Percentiles rank a stretch among this genome's conserved stretches.
These are phyloP conservation scores for Aspergillus luchuensis DNA, from an alignment of 2,329 filamentous ascomycete species.

Conservation along the genomic window DNA sequence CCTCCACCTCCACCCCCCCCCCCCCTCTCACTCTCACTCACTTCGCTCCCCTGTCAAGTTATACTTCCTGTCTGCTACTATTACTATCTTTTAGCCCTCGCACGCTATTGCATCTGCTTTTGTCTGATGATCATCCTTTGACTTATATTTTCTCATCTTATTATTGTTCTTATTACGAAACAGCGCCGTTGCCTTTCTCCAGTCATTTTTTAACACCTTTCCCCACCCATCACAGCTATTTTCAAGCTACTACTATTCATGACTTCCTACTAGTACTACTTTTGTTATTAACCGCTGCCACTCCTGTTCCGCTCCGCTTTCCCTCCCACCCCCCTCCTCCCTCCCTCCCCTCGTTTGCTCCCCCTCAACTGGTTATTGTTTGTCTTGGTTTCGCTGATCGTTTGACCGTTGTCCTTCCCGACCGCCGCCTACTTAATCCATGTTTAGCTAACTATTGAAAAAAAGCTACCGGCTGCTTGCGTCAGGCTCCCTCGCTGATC, in stretches of 20 bases:
- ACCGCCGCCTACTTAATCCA: slow-evolving; percentile 2
- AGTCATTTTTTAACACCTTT: background rate
- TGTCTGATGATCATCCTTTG: slow-evolving; percentile 9
- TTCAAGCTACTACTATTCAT: slow-evolving; percentile 11
- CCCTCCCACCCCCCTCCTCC: slow-evolving; percentile 4
- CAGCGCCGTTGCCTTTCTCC: slow-evolving; percentile 4
- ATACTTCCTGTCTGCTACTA: slow-evolving; percentile 5
- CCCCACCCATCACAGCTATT: slow-evolving; percentile 5
- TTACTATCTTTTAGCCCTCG: background rate
- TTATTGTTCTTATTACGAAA: slow-evolving; percentile 2
- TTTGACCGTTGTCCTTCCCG: slow-evolving; percentile 11
- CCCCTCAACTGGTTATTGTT: background rate
- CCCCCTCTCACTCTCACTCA: background rate
- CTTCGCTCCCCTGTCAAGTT: slow-evolving; percentile 1
- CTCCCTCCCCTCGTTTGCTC: slow-evolving; percentile 5
- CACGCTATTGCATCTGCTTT: background rate
- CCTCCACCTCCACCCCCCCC: background rate
- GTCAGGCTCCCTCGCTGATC: slow-evolving; percentile 3
- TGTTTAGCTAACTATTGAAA: slow-evolving; percentile 12
- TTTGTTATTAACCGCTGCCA: background rate
- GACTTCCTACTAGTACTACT: slow-evolving; percentile 12
- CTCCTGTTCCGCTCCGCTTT: background rate
- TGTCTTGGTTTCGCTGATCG: slow-evolving; percentile 9
- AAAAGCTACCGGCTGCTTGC: slow-evolving; percentile 8
- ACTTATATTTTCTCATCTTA: slow-evolving; percentile 6